These are phyloP conservation scores for Prunus fruticosa DNA, from an alignment of 306 rosid species.

Conservation along the genomic window DNA sequence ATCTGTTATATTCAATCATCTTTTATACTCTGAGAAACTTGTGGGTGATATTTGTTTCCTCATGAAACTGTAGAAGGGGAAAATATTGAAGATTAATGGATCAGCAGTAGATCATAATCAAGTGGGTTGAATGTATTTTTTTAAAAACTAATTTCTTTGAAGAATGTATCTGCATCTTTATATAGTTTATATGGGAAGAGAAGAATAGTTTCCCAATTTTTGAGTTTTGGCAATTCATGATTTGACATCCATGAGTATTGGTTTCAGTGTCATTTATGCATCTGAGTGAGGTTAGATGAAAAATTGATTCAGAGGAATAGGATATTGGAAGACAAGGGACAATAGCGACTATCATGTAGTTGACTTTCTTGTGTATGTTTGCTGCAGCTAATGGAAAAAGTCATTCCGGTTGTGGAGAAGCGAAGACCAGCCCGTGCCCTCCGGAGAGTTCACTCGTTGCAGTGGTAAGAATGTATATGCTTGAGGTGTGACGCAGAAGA, in stretches of 20 bases:
- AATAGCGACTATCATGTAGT: neutral
- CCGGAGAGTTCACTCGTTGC: slow-evolving; percentile 56
- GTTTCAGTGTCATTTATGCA: neutral
- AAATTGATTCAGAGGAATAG: neutral
- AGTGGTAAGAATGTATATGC: slow-evolving; percentile 57
- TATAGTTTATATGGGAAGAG: neutral
- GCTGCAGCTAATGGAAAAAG: slow-evolving; percentile 78
- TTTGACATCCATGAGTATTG: neutral
- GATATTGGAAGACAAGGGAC: neutral
- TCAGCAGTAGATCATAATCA: neutral
- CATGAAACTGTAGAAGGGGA: neutral
- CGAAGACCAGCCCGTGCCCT: slow-evolving; percentile 58
- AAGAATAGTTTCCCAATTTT: neutral
- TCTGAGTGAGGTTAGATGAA: neutral
- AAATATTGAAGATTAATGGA: neutral
- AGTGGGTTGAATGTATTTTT: neutral
- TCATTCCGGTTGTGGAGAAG: slow-evolving; percentile 75
- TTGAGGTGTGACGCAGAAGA: slow-evolving; percentile 20
- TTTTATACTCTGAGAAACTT: neutral
- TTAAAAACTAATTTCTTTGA: neutral
- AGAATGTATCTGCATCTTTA: neutral
- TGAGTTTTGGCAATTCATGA: neutral
- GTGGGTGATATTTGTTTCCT: neutral
- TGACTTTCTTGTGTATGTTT: slow-evolving; percentile 9
- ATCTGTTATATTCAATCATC: neutral